Evolutionary conservation across 2,329 filamentous ascomycete species (phyloP).

Genomic region (Helicocarpus griseus): DNA sequence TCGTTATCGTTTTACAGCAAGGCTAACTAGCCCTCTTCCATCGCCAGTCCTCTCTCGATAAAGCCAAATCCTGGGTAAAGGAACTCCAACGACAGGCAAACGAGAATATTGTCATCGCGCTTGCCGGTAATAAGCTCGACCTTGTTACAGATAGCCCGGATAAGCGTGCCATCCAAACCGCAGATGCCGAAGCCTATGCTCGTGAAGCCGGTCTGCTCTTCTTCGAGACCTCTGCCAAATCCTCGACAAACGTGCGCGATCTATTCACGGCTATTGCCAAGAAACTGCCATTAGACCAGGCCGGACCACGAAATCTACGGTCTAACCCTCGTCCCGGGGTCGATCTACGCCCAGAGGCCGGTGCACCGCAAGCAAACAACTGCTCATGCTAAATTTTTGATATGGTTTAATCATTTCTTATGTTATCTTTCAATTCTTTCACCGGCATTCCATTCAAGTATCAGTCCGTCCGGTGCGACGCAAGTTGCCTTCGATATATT

Average conservation of each 20-base stretch:
- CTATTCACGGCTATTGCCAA: conserved; percentile 96
- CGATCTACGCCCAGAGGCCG: conserved; percentile 54
- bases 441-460: neutral
- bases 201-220: conserved; percentile 88
- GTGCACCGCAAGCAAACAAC: conserved; percentile 49
- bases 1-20: neutral
- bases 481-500: neutral
- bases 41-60: conserved; percentile 80
- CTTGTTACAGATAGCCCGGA: conserved; percentile 88
- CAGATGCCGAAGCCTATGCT: conserved; percentile 91
- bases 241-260: conserved; percentile 88
- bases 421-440: neutral
- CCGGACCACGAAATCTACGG: conserved; percentile 77
- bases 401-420: neutral
- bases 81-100: conserved; percentile 97
- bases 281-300: conserved; percentile 94
- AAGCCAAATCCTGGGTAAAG: conserved; percentile 99
- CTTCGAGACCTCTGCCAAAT: conserved; percentile 98
- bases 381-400: conserved; percentile 51
- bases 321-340: conserved; percentile 54
- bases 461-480: neutral
- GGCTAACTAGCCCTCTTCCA: conserved; percentile 45
- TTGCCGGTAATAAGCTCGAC: conserved; percentile 97
- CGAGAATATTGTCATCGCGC: conserved; percentile 98
- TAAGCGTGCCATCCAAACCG: conserved; percentile 81